Percentiles rank a stretch among this genome's conserved stretches.
phyloP scores from a whole-genome alignment of 306 rosid species.

The Gillenia trifoliata region DNA sequence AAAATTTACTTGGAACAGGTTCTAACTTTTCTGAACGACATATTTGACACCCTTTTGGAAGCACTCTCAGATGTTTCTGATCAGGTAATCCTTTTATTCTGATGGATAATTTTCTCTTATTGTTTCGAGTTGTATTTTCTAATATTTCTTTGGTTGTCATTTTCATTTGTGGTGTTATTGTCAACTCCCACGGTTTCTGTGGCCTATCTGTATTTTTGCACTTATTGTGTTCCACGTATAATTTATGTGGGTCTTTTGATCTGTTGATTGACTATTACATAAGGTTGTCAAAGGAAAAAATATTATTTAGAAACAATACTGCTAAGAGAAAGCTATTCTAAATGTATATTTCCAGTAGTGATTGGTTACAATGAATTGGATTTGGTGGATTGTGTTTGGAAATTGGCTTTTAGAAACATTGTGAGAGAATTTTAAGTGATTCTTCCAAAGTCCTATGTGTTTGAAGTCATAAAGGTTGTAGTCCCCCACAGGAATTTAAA shows the following conservation, averaged over 20 bases:
- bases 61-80: slow-evolving; percentile 92
- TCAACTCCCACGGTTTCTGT: neutral
- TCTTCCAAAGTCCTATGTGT: neutral
- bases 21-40: slow-evolving; percentile 60
- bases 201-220: neutral
- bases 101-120: slow-evolving; percentile 4
- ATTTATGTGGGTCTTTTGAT: neutral
- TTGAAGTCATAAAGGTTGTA: too few species aligned
- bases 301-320: too few species aligned
- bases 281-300: neutral
- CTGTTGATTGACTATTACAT: neutral
- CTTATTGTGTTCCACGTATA: neutral
- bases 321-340: neutral
- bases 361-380: neutral
- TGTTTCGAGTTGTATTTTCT: slow-evolving; percentile 7
- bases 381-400: neutral
- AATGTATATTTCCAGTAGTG: neutral
- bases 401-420: neutral
- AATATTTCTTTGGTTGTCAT: neutral
- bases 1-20: slow-evolving; percentile 55
- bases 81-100: slow-evolving; percentile 45
- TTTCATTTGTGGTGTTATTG: neutral
- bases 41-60: slow-evolving; percentile 74
- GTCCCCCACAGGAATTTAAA: too few species aligned
- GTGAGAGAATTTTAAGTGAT: neutral